Evolutionary conservation across 768 basidiomycete genomes (phyloP).

Genomic region (Chlorophyllum brunneum): DNA sequence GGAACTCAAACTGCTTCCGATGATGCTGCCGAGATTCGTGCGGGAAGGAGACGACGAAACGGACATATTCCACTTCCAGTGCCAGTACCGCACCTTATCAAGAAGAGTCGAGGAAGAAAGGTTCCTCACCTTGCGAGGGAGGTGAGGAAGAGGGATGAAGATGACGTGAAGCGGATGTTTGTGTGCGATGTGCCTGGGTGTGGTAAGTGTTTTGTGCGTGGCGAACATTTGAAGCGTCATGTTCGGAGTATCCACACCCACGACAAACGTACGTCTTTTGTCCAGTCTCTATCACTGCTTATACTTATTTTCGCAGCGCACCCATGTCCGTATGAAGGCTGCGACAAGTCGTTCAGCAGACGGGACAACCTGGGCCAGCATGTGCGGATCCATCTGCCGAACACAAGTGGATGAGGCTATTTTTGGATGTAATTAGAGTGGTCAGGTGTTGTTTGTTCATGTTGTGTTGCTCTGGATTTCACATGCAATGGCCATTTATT

Average conservation of each 20-base stretch:
- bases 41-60: slow-evolving; percentile 26
- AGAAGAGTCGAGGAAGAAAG: slow-evolving; percentile 58
- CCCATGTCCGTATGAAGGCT: slow-evolving; percentile 58
- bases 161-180: slow-evolving; percentile 42
- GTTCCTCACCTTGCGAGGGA: slow-evolving; percentile 38
- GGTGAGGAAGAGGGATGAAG: slow-evolving; percentile 14
- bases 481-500: slow-evolving; percentile 4
- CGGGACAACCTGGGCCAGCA: slow-evolving; percentile 79
- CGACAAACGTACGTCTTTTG: slow-evolving; percentile 66
- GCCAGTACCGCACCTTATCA: slow-evolving; percentile 58
- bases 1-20: not conserved
- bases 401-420: not conserved
- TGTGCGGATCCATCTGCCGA: slow-evolving; percentile 51
- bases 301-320: slow-evolving; percentile 35
- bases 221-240: slow-evolving; percentile 82
- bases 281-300: not conserved
- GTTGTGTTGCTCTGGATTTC: slow-evolving; percentile 7
- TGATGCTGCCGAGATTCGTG: not conserved
- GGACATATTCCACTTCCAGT: slow-evolving; percentile 40
- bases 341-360: slow-evolving; percentile 69
- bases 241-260: slow-evolving; percentile 77
- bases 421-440: not conserved
- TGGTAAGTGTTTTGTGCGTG: slow-evolving; percentile 73
- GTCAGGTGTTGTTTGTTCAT: slow-evolving; percentile 12
- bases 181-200: slow-evolving; percentile 70